Percentiles rank a stretch among this genome's conserved stretches.
Evolutionary conservation across 106 monocot genomes (phyloP).

Genomic region (Dendrobium catenatum): DNA sequence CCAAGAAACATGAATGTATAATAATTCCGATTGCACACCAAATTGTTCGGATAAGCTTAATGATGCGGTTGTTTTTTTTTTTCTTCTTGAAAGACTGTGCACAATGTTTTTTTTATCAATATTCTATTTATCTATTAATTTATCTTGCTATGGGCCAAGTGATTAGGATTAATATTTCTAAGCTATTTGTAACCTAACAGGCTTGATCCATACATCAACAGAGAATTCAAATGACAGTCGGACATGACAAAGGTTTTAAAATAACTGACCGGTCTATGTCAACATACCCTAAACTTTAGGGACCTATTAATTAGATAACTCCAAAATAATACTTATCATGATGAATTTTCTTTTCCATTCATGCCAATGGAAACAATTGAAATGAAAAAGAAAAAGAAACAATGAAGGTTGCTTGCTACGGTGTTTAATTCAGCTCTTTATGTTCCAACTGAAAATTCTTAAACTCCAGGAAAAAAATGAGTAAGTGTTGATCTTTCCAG

Average conservation of each 20-base stretch:
- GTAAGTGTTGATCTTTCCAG: slow-evolving; percentile 24
- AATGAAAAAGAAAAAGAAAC: not conserved
- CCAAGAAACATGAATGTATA: not conserved
- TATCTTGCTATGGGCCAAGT: not conserved
- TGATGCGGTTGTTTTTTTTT: not conserved
- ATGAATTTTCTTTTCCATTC: not conserved
- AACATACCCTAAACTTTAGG: not conserved
- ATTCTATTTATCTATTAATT: not conserved
- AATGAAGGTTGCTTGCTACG: not conserved
- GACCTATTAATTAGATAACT: not conserved
- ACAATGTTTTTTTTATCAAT: not conserved
- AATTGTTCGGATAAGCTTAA: not conserved
- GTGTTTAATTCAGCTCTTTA: not conserved
- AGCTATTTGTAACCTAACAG: not conserved
- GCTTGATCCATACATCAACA: not conserved
- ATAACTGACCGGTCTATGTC: not conserved
- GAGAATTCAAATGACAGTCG: not conserved
- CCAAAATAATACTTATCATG: not conserved
- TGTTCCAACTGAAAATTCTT: not conserved
- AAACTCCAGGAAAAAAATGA: not conserved
- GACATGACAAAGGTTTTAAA: not conserved
- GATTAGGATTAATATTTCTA: not conserved
- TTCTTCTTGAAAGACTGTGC: not conserved
- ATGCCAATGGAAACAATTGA: not conserved
- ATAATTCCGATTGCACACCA: no score